Evolutionary conservation across 2,329 filamentous ascomycete species (phyloP), one percentile per base, ranked within the genome.

Genomic region (Aspergillus pseudoviridinutans): DNA sequence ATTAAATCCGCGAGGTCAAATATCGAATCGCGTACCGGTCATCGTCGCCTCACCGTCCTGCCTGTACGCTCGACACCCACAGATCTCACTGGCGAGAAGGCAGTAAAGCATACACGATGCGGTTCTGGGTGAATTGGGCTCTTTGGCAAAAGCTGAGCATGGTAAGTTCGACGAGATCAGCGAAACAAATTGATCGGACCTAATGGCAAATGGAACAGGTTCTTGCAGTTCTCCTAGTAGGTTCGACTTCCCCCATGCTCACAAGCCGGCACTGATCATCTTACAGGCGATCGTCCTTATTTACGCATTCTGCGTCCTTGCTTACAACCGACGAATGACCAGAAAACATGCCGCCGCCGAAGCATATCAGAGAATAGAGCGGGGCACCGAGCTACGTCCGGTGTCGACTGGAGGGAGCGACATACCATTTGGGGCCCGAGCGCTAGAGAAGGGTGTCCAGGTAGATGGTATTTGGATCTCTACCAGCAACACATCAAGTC

Each of bases 71-170:
- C 42, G 22, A 46, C 42, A 46, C 3, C 9, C 42, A 10, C 20
- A 38, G 3, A 7, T 38, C 41, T 20, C 42, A 24, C 42, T 46
- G 42, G 20, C 42, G 42, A 24, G 42, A 46, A 10, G 14, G 14
- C 32, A 38, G 32, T 5, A 35, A 41, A 52, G 8, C 24, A 55
- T 42, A 49, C 52, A 70, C 53, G 52, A 76, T 75, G 69, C 56
- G 53, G 42, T 90, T 91, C 74, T 91, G 89, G 74, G 68, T 79
- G 46, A 80, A 77, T 51, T 96, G 91, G 92, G 79, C 83, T 65
- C 78, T 94, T 67, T 96, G 92, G 92, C 85, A 94, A 80, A 87
- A 96, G 78, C 87, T 96, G 86, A 90, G 87, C 54, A 91, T 96
- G 78, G 92, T 96, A 79, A 80, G 89, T 81, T 24, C 24, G 38